A percentile compares a stretch with the other conserved stretches of the same genome.
Evolutionary conservation across 2,329 filamentous ascomycete species (phyloP).

Genomic region (Alternaria solani): DNA sequence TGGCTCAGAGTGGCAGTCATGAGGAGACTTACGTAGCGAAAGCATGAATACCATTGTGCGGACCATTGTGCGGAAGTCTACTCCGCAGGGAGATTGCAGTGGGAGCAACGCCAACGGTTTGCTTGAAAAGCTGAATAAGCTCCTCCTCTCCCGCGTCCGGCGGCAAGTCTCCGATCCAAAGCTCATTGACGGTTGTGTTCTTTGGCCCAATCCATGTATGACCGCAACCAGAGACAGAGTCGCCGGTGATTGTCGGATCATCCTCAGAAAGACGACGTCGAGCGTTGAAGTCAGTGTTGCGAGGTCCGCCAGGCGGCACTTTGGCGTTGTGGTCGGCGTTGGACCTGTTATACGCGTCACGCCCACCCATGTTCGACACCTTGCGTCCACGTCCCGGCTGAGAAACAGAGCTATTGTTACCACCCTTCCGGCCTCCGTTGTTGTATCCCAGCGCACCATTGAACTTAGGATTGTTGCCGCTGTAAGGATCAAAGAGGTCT

Average conservation of each 20-base stretch:
- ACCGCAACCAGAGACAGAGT: slow-evolving; percentile 34
- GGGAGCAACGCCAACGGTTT: slow-evolving; percentile 19
- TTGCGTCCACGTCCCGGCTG: slow-evolving; percentile 30
- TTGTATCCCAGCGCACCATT: slow-evolving; percentile 16
- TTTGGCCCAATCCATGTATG: slow-evolving; percentile 42
- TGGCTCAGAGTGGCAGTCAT: neutral
- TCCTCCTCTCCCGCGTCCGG: slow-evolving; percentile 20
- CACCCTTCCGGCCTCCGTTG: slow-evolving; percentile 21
- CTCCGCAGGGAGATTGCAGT: slow-evolving; percentile 12
- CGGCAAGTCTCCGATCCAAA: slow-evolving; percentile 39
- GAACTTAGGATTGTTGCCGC: slow-evolving; percentile 28
- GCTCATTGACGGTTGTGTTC: slow-evolving; percentile 36
- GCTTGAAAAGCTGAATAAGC: slow-evolving; percentile 29
- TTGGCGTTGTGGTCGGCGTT: slow-evolving; percentile 17
- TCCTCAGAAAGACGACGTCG: slow-evolving; percentile 15
- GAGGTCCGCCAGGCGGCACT: slow-evolving; percentile 1
- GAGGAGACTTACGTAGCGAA: slow-evolving; percentile 29
- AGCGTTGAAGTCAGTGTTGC: slow-evolving; percentile 3
- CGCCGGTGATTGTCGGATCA: slow-evolving; percentile 28
- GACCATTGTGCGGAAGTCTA: neutral
- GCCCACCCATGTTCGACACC: slow-evolving; percentile 23
- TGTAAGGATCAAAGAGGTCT: slow-evolving; percentile 14
- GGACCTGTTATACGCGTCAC: slow-evolving; percentile 21
- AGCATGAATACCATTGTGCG: slow-evolving; percentile 19
- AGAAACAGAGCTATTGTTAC: slow-evolving; percentile 22